phyloP scores from a whole-genome alignment of 306 rosid genomes.

The Oxytropis ochrocephala region DNA sequence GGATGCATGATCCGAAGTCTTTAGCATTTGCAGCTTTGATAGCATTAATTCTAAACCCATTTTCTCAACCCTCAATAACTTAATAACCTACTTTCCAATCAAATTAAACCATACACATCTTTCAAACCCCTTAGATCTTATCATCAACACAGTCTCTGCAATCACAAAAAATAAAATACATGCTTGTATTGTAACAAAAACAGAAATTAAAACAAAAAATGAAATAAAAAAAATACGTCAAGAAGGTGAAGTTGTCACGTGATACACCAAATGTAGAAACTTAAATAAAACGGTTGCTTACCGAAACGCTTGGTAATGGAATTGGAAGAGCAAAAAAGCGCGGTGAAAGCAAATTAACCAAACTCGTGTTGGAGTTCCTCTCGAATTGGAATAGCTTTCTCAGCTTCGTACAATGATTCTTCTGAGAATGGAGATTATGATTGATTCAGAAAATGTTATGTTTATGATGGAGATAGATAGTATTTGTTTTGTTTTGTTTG shows the following conservation, averaged over 20 bases:
- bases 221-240: not conserved
- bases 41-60: conserved; percentile 46
- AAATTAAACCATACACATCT: not conserved
- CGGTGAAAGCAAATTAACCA: conserved; percentile 9
- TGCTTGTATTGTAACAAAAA: not conserved
- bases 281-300: not conserved
- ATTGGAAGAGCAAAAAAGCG: not conserved
- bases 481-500: not conserved
- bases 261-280: not conserved
- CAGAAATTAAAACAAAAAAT: not conserved
- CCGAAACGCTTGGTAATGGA: conserved; percentile 2
- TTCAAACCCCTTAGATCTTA: conserved; percentile 7
- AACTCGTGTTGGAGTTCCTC: conserved; percentile 11
- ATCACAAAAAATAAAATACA: not conserved
- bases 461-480: not conserved
- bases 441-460: not conserved
- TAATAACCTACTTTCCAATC: conserved; percentile 9
- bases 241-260: not conserved
- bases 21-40: conserved; percentile 39
- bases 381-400: not conserved
- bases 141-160: conserved; percentile 39
- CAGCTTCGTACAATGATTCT: not conserved
- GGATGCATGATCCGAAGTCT: conserved; percentile 76
- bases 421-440: not conserved
- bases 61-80: conserved; percentile 18